Percentiles rank a stretch among this genome's conserved stretches.
Conservation (phyloP, 2,329 filamentous ascomycete species). For the Sporothrix protearum region DNA sequence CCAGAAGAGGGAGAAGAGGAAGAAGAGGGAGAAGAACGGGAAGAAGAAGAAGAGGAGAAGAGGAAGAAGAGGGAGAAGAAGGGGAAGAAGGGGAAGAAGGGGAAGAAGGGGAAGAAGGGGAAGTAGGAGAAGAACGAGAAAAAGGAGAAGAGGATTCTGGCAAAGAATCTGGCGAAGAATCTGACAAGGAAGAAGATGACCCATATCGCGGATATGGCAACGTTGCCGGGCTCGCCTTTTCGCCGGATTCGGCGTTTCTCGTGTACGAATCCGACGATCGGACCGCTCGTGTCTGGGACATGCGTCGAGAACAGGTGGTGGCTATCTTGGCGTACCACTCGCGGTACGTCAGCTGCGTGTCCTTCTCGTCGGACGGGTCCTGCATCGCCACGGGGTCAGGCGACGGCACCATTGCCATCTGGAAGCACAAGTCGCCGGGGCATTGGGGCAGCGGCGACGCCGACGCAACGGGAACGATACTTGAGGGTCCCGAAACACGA, state of each 20-base stretch:
- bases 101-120: too few relatives aligned
- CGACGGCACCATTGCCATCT: background rate
- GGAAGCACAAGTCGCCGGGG: background rate
- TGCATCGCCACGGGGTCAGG: background rate
- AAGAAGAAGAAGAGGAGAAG: too few relatives aligned
- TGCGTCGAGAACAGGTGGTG: background rate
- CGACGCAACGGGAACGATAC: too few relatives aligned
- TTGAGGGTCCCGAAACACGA: background rate
- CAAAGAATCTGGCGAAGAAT: too few relatives aligned
- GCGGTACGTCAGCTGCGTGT: background rate
- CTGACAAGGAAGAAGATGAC: background rate
- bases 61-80: too few relatives aligned
- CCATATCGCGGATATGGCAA: background rate
- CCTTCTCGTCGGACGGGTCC: background rate
- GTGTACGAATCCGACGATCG: background rate
- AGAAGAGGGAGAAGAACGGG: too few relatives aligned
- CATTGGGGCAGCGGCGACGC: background rate
- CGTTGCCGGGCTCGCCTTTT: background rate
- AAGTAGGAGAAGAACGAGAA: too few relatives aligned
- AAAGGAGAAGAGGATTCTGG: too few relatives aligned
- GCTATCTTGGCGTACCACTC: background rate
- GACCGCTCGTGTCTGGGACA: background rate
- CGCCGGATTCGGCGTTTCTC: background rate
- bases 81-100: too few relatives aligned
- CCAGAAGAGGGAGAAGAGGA: too few relatives aligned